Percentiles rank a stretch among this genome's conserved stretches.
Evolutionary conservation across 306 rosid species (phyloP).

Genomic region (Dicorynia guianensis): DNA sequence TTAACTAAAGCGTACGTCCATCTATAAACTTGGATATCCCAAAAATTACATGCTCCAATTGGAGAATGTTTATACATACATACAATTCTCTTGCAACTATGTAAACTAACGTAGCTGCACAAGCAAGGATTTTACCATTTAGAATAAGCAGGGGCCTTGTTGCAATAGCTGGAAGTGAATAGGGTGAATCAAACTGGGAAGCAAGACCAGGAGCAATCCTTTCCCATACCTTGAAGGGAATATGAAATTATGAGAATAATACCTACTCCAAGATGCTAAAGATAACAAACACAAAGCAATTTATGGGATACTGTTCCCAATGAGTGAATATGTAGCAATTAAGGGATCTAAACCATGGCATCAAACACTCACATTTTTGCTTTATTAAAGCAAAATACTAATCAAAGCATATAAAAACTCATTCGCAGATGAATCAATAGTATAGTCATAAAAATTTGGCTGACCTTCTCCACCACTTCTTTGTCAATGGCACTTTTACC

Average conservation of each 20-base stretch:
- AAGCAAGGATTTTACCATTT: conserved; percentile 58
- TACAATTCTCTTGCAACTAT: conserved; percentile 5
- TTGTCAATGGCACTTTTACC: conserved; percentile 68
- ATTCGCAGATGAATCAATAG: conserved; percentile 17
- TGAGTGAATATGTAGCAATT: conserved; percentile 25
- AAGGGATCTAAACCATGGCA: conserved; percentile 15
- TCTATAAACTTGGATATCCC: conserved; percentile 17
- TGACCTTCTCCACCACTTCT: conserved; percentile 92
- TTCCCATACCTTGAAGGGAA: conserved; percentile 83
- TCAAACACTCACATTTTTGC: conserved; percentile 16
- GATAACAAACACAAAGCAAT: conserved; percentile 25
- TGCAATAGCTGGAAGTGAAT: conserved; percentile 72
- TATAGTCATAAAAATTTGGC: conserved; percentile 35
- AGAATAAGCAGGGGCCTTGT: conserved; percentile 86
- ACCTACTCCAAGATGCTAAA: conserved; percentile 34
- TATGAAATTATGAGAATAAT: conserved; percentile 17
- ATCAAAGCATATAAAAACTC: conserved; percentile 35
- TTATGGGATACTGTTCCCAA: neutral
- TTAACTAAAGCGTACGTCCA: conserved; percentile 26
- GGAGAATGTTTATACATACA: neutral
- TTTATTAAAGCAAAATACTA: conserved; percentile 29
- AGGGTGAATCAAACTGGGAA: conserved; percentile 74
- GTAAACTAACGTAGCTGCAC: neutral
- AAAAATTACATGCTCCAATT: conserved; percentile 26
- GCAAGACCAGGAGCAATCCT: conserved; percentile 92